Base-by-base conservation (phyloP, 441 rosid genomes). In the Arabidopsis hybrid region DNA sequence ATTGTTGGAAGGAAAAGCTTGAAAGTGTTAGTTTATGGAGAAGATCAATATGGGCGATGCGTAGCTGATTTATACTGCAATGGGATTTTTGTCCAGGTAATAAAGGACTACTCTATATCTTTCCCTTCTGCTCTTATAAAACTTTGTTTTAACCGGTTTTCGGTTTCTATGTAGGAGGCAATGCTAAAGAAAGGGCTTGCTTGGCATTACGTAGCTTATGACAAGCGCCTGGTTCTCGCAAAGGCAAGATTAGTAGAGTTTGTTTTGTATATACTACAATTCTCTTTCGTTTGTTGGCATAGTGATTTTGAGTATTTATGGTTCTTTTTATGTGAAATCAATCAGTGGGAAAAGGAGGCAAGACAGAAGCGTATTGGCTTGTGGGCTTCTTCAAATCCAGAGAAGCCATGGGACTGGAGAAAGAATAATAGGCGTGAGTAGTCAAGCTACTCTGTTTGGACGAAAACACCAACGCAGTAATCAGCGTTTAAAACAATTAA, bases 341-440 rank as follows among this genome's bases (percentile, higher is more conserved):
- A 51, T n/a, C 67, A 92, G 97, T 94, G 99, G 97, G 97, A 94
- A 60, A 80, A 77, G 7, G 85, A 86, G 75, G 97, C 97, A 43
- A 80, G 87, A 16, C 83, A 76, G n/a, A 87, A 84, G 52, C 83
- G 87, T 8, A 43, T 79, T 3, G 97, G 95, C 14, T 80, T 92
- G 60, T 92, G 96, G 97, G 91, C 90, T 34, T 80, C 88, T 16
- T 60, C 87, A 17, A 85, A 92, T 77, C 97, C 96, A 6, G 84
- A 89, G 77, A 78, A 86, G 65, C 96, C 96, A 69, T 90, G 97
- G 97, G 87, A 90, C 8, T 87, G 91, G 87, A 86, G 97, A 64
- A 89, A 77, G 72, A 68, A 83, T 58, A 85, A 84, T 60, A 85
- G 73, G 59, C 88, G 93, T 12, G 82, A 5, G 32, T 69, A 69